Evolutionary conservation across 2,329 filamentous ascomycete genomes (phyloP).

Genomic region (Penicillium sp.): DNA sequence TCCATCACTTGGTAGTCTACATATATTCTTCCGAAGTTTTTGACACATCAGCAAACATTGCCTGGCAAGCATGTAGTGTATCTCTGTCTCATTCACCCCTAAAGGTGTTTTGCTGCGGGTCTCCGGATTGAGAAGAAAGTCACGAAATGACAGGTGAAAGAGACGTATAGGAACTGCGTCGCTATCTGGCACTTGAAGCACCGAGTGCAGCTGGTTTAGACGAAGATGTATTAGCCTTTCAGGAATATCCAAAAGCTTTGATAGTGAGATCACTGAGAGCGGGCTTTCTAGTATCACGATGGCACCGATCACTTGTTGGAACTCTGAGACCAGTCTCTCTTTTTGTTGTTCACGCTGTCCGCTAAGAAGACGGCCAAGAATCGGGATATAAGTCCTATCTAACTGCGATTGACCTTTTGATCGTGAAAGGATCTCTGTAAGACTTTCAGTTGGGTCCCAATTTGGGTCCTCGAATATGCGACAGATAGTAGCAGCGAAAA

Average conservation of each 20-base stretch:
- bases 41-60: not conserved
- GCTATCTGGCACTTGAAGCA: not conserved
- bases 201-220: conserved; percentile 1
- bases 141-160: conserved; percentile 10
- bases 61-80: not conserved
- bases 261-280: not conserved
- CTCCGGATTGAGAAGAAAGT: conserved; percentile 6
- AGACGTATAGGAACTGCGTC: not conserved
- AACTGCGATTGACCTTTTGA: too few species aligned
- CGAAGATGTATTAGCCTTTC: not conserved
- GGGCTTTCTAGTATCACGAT: conserved; percentile 7
- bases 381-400: too few species aligned
- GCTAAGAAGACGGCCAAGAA: too few species aligned
- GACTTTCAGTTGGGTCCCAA: conserved; percentile 10
- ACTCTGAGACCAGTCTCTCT: not conserved
- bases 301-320: not conserved
- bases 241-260: not conserved
- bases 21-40: conserved; percentile 5
- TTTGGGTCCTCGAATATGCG: conserved; percentile 12
- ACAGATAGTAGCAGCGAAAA: conserved; percentile 18
- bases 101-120: not conserved
- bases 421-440: conserved; percentile 14
- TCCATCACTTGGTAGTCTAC: conserved; percentile 2
- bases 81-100: not conserved
- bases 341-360: not conserved